Conservation (phyloP, 2,329 filamentous ascomycete species). For the Fusarium cicatricum region DNA sequence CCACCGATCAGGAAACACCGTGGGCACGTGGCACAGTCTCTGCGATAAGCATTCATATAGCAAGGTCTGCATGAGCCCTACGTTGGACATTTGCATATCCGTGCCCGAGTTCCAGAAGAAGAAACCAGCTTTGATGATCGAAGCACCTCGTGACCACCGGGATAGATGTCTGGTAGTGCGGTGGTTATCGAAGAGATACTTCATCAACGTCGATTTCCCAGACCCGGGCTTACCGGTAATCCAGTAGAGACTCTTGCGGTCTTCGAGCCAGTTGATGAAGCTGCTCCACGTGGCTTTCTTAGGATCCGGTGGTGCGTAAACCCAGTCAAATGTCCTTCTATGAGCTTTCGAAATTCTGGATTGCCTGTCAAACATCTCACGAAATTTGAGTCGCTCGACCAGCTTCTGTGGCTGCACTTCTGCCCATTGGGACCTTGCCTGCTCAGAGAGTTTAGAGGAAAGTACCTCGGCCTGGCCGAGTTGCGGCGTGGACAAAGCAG, state of each 20-base stretch:
- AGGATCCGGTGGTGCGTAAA: too few species aligned
- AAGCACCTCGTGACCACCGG: neutral
- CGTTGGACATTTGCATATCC: neutral
- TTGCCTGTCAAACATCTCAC: too few species aligned
- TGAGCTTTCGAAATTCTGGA: too few species aligned
- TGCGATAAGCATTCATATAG: neutral
- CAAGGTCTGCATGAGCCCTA: neutral
- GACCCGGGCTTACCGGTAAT: constrained; percentile 14
- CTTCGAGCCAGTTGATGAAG: constrained; percentile 2
- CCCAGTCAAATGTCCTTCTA: too few species aligned
- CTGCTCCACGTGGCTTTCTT: neutral
- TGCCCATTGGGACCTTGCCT: too few species aligned
- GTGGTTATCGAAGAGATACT: neutral
- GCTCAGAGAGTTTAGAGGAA: too few species aligned
- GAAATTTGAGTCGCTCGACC: too few species aligned
- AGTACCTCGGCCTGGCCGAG: too few species aligned
- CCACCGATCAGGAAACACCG: neutral
- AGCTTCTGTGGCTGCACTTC: too few species aligned
- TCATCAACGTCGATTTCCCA: constrained; percentile 14
- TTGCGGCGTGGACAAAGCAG: too few species aligned
- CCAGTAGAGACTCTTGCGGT: constrained; percentile 2
- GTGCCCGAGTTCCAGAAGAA: constrained; percentile 8
- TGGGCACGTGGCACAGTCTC: neutral
- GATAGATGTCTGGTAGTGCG: neutral
- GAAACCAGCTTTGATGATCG: constrained; percentile 1